Base-by-base conservation (phyloP, 1,284 basidiomycete genomes). In the Sanghuangporus baumii region DNA sequence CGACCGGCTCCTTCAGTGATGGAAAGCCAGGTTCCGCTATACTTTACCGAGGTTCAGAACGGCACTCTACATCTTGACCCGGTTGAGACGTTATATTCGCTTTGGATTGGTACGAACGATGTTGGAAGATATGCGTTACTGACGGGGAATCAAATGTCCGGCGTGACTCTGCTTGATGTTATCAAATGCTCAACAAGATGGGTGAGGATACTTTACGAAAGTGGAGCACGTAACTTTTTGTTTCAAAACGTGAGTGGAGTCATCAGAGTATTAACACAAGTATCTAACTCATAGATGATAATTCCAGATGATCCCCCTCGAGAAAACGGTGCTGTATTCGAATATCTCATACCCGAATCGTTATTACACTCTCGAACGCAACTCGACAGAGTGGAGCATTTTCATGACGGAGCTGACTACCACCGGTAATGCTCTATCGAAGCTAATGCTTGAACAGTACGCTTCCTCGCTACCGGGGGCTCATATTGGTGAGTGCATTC, bases 41-140 rank as follows among this genome's bases (percentile, higher is more conserved):
- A 74, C 68, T 63, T 77, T 37, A 67, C 71, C 11, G 72, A 73
- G 55, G 68, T 64, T 65, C 40, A 68, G 57, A 68, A 73, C 66
- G 65, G 72, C 58, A 65, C 68, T 1, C 56, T 75, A 60, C 66
- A 54, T 54, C 64, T 74, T 16, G 51, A 67, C 31, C 64, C 75
- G 0, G 67, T 74, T 9, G 72, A 76, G 55, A 81, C 80, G 5
- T 66, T 81, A 12, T 80, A 78, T 65, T 78, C 78, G n/a, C 71
- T 81, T 6, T 81, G 79, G 80, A 81, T 81, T 60, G 79, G 79
- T 7, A 79, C 79, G 16, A 81, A 80, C 65, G 79, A 80, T 66
- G 69, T 81, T 6, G 80, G 80, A 6, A 73, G 51, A 23, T 68
- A 66, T 34, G 74, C 71, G 26, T 68, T 80, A n/a, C 56, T 79